Percentiles rank a stretch among this genome's conserved stretches.
These are phyloP conservation scores for Hymenoscyphus albidus DNA, from an alignment of 2,329 filamentous ascomycete species.

Conservation along the genomic window DNA sequence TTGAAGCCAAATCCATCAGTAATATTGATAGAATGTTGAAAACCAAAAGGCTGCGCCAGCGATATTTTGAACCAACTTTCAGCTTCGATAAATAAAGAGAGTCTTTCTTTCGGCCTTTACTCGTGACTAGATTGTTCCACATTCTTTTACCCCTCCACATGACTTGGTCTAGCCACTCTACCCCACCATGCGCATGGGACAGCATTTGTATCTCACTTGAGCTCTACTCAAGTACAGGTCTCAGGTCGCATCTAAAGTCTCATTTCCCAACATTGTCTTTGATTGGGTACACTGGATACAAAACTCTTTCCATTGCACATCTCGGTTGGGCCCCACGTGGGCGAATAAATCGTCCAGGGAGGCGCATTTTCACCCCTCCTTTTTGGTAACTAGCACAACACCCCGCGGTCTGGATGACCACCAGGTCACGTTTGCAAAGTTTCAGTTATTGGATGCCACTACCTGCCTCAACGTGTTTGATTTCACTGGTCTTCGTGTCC, in stretches of 20 bases:
- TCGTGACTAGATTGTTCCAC: neutral
- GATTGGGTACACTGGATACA: slow-evolving; percentile 10
- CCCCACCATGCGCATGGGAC: neutral
- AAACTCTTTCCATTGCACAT: neutral
- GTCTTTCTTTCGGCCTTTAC: neutral
- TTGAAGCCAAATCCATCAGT: neutral
- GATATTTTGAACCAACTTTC: neutral
- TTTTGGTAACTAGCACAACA: neutral
- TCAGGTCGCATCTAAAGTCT: slow-evolving; percentile 3
- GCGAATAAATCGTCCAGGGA: slow-evolving; percentile 17
- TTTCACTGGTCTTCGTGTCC: slow-evolving; percentile 5
- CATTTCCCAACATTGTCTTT: slow-evolving; percentile 9
- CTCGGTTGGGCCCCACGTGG: slow-evolving; percentile 19
- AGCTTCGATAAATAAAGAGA: neutral
- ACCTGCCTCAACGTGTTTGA: slow-evolving; percentile 3
- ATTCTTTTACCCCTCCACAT: neutral
- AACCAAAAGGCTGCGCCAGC: too few relatives aligned
- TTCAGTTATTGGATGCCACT: neutral
- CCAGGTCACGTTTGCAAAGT: neutral
- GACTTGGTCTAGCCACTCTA: neutral
- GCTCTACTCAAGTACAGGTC: neutral
- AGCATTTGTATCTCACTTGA: neutral
- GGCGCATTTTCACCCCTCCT: slow-evolving; percentile 11
- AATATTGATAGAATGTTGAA: neutral
- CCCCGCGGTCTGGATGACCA: neutral